phyloP scores from a whole-genome alignment of 495 filamentous ascomycete genomes.

The Glutinoglossum americanum region DNA sequence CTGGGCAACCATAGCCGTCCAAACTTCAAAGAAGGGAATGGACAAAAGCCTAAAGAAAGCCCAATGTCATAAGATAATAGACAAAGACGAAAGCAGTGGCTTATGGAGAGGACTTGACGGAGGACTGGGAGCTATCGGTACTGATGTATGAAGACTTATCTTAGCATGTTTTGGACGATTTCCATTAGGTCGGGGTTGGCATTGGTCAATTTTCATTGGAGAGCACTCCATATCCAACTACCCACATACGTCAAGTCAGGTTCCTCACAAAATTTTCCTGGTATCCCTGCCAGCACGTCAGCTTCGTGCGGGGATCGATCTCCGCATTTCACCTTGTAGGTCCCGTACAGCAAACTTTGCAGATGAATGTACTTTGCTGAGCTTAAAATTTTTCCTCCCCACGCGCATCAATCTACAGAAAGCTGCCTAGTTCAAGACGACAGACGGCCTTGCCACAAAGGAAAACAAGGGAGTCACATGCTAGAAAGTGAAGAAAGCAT shows the following conservation, averaged over 20 bases:
- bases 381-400: background rate
- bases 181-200: background rate
- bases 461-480: background rate
- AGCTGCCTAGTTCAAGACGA: background rate
- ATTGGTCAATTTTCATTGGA: background rate
- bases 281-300: background rate
- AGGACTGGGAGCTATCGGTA: background rate
- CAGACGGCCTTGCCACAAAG: background rate
- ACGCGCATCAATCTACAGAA: background rate
- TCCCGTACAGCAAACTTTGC: background rate
- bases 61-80: background rate
- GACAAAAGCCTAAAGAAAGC: background rate
- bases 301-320: background rate
- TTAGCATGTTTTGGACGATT: background rate
- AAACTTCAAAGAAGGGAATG: background rate
- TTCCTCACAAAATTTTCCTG: background rate
- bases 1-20: slow-evolving; percentile 12
- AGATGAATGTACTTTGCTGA: background rate
- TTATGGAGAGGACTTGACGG: background rate
- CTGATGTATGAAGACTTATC: background rate
- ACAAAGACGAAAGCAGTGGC: background rate
- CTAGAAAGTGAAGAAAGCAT: background rate
- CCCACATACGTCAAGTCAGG: background rate
- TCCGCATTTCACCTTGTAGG: background rate
- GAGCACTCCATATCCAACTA: background rate